These are phyloP conservation scores for Chalara sp. DNA, from an alignment of 2,329 filamentous ascomycete species.

Conservation along the genomic window DNA sequence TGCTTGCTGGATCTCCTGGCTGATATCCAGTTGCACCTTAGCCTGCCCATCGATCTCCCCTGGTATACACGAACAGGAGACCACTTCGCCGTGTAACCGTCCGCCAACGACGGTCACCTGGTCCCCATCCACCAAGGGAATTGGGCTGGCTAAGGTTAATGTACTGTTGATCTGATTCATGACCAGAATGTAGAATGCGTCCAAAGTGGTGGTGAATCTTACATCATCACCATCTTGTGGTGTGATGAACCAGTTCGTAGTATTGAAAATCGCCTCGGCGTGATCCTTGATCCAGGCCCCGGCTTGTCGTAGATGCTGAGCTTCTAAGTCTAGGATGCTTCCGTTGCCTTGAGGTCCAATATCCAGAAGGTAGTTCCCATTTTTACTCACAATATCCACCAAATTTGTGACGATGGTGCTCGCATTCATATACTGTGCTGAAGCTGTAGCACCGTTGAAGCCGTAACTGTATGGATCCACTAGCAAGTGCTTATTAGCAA, in stretches of 20 bases:
- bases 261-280: slow-evolving; percentile 48
- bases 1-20: neutral
- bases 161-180: neutral
- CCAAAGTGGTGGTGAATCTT: slow-evolving; percentile 5
- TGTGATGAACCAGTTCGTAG: slow-evolving; percentile 37
- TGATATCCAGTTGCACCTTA: neutral
- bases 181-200: slow-evolving; percentile 7
- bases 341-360: slow-evolving; percentile 48
- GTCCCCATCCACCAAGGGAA: slow-evolving; percentile 6
- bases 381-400: slow-evolving; percentile 45
- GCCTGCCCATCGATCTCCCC: neutral
- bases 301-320: slow-evolving; percentile 38
- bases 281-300: slow-evolving; percentile 47
- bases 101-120: slow-evolving; percentile 5
- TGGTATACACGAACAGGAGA: neutral
- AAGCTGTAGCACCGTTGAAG: slow-evolving; percentile 47
- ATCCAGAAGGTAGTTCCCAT: slow-evolving; percentile 49
- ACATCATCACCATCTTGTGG: slow-evolving; percentile 17
- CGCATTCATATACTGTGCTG: slow-evolving; percentile 43
- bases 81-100: neutral
- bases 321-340: slow-evolving; percentile 41
- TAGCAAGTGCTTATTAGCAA: too few species aligned
- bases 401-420: slow-evolving; percentile 38
- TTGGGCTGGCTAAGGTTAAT: slow-evolving; percentile 1
- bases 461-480: slow-evolving; percentile 53